Evolutionary conservation across 495 filamentous ascomycete genomes (phyloP).

Genomic region (Talaromyces nanjingensis): DNA sequence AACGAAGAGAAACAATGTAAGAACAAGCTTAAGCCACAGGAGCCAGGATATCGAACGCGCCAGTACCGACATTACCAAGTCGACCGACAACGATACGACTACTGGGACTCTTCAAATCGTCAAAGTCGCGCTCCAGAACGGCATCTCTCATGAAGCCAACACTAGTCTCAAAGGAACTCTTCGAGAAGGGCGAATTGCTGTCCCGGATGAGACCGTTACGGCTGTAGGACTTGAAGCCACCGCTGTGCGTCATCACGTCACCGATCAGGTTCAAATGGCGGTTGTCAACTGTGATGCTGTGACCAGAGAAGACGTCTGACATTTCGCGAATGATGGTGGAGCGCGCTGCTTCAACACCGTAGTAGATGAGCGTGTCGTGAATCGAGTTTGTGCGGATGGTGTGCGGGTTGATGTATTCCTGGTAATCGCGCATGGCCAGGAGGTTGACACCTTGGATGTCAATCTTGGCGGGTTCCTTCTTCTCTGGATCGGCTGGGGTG

Average conservation of each 20-base stretch:
- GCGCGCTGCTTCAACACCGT: slow-evolving; percentile 91
- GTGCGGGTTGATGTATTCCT: slow-evolving; percentile 80
- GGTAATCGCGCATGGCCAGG: slow-evolving; percentile 78
- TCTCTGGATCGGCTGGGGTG: slow-evolving; percentile 55
- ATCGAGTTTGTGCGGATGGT: slow-evolving; percentile 89
- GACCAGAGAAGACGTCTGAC: slow-evolving; percentile 75
- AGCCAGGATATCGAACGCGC: slow-evolving; percentile 82
- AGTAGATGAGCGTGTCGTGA: slow-evolving; percentile 69
- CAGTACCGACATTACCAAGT: slow-evolving; percentile 76
- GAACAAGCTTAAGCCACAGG: slow-evolving; percentile 50
- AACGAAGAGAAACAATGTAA: background rate
- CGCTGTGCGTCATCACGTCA: slow-evolving; percentile 90
- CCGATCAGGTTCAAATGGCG: slow-evolving; percentile 93
- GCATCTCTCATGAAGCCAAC: slow-evolving; percentile 88
- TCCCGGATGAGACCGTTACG: slow-evolving; percentile 73
- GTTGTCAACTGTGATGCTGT: slow-evolving; percentile 90
- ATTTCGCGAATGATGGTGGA: slow-evolving; percentile 83
- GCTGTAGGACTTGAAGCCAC: slow-evolving; percentile 84
- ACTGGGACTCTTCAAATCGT: slow-evolving; percentile 79
- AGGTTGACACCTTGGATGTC: slow-evolving; percentile 85
- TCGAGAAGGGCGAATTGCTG: slow-evolving; percentile 81
- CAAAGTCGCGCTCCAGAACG: slow-evolving; percentile 80
- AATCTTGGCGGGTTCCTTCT: slow-evolving; percentile 50
- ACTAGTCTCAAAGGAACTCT: slow-evolving; percentile 99
- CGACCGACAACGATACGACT: slow-evolving; percentile 83